Evolutionary conservation across 1,284 basidiomycete genomes (phyloP).

Genomic region (Agaricales sp.): DNA sequence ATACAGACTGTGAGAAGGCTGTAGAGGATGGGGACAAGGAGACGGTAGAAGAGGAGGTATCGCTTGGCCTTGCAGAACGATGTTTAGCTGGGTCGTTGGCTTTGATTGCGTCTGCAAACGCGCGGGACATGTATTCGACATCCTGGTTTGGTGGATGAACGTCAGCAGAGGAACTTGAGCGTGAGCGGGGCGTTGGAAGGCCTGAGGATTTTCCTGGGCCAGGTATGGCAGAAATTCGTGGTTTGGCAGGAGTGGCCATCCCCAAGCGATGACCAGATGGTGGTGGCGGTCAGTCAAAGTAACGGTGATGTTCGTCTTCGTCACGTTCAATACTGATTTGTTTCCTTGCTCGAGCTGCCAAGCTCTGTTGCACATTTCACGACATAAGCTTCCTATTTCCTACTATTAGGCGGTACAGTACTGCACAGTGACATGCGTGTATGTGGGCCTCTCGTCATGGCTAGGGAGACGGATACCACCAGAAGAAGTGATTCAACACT

Average conservation of each 20-base stretch:
- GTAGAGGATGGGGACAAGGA: constrained; percentile 41
- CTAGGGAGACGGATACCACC: no score
- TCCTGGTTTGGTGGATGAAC: constrained; percentile 24
- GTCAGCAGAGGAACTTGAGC: constrained; percentile 44
- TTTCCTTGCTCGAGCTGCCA: background rate
- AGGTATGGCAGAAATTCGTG: constrained; percentile 46
- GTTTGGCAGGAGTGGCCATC: constrained; percentile 37
- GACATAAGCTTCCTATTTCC: no score
- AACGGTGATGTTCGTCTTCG: background rate
- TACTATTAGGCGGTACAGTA: no score
- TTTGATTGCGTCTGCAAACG: constrained; percentile 67
- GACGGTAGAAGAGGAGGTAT: constrained; percentile 25
- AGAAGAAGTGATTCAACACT: no score
- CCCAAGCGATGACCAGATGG: background rate
- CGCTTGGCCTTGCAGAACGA: constrained; percentile 29
- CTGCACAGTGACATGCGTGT: no score
- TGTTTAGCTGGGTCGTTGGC: constrained; percentile 70
- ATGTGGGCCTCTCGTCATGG: no score
- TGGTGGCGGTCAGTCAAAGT: background rate
- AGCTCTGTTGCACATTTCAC: no score
- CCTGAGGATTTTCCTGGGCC: constrained; percentile 44
- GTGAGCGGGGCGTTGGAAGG: constrained; percentile 62
- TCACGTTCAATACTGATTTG: background rate
- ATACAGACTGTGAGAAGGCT: constrained; percentile 23
- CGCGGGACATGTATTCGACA: constrained; percentile 47